Evolutionary conservation across 768 basidiomycete genomes (phyloP).

Genomic region (Leccinum broughii): DNA sequence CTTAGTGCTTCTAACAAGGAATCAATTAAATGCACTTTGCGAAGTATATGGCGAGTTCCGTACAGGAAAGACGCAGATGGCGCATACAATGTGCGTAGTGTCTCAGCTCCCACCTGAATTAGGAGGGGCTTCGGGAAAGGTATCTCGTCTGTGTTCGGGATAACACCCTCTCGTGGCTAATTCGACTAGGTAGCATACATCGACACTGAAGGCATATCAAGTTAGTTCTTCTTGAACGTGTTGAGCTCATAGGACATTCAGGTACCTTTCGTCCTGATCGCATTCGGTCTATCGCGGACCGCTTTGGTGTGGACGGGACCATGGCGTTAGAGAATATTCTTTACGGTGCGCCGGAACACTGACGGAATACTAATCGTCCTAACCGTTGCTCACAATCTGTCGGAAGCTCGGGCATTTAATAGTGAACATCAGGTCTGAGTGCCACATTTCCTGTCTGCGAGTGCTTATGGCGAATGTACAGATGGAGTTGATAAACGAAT

Average conservation of each 20-base stretch:
- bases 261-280: slow-evolving; percentile 96
- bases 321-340: slow-evolving; percentile 89
- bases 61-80: slow-evolving; percentile 94
- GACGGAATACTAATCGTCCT: background rate
- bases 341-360: slow-evolving; percentile 55
- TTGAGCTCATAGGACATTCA: slow-evolving; percentile 33
- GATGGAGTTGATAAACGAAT: slow-evolving; percentile 93
- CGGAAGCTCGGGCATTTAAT: slow-evolving; percentile 80
- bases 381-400: slow-evolving; percentile 9
- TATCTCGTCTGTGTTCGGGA: slow-evolving; percentile 26
- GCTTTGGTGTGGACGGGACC: slow-evolving; percentile 89
- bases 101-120: slow-evolving; percentile 87
- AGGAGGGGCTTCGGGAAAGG: slow-evolving; percentile 90
- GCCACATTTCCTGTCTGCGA: background rate
- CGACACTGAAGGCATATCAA: slow-evolving; percentile 70
- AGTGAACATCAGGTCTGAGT: slow-evolving; percentile 83
- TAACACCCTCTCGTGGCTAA: slow-evolving; percentile 1
- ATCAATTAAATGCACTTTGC: background rate
- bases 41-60: slow-evolving; percentile 94
- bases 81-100: slow-evolving; percentile 92
- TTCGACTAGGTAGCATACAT: slow-evolving; percentile 78
- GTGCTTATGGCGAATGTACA: slow-evolving; percentile 28
- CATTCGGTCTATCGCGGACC: slow-evolving; percentile 85
- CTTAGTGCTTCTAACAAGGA: background rate
- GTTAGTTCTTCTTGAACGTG: slow-evolving; percentile 1